Evolutionary conservation across 2,329 filamentous ascomycete genomes (phyloP), one percentile per base, ranked within the genome.

Genomic region (Colletotrichum horii): DNA sequence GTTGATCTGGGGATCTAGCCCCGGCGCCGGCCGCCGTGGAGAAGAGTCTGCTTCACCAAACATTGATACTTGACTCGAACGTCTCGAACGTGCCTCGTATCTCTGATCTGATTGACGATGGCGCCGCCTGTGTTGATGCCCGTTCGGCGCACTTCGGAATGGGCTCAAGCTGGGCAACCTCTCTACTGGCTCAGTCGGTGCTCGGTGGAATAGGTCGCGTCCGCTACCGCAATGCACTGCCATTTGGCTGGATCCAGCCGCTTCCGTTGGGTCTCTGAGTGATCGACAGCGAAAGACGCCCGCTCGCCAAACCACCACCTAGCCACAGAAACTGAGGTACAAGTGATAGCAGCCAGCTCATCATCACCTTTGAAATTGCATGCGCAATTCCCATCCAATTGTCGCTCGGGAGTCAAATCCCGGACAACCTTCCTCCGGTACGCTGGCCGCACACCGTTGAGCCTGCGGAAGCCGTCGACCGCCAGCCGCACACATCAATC

Each of bases 381-480:
- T 48, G 32, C 19, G 36, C 38, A 66, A 26, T 26, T 52, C 36
- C 8, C 62, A 24, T 52, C 34, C 38, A 52, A 36, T 34, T n/a
- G 30, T 22, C 24, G 62, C 28, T n/a, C 58, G 14, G 36, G 52
- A 28, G 65, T 52, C 58, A 34, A 15, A 28, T 16, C 12, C 55
- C 26, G 60, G 48, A 32, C 30, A 61, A 30, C 22, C 30, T 8
- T 56, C 61, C 65, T 56, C 71, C 52, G 67, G 26, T 32, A 30
- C 24, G 24, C 26, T 74, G 48, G 32, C 26, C 43, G 24, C 28
- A 30, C 24, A 32, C 60, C 15, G 60, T 34, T 38, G 60, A 12
- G 16, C 62, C 72, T 58, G 69, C 61, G 68, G 43, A 22, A 66
- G 73, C 73, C 69, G 69, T 62, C 26, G 56, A 38, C 72, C 72